Conservation (phyloP, 2,329 filamentous ascomycete genomes). For the Fusarium zealandicum region DNA sequence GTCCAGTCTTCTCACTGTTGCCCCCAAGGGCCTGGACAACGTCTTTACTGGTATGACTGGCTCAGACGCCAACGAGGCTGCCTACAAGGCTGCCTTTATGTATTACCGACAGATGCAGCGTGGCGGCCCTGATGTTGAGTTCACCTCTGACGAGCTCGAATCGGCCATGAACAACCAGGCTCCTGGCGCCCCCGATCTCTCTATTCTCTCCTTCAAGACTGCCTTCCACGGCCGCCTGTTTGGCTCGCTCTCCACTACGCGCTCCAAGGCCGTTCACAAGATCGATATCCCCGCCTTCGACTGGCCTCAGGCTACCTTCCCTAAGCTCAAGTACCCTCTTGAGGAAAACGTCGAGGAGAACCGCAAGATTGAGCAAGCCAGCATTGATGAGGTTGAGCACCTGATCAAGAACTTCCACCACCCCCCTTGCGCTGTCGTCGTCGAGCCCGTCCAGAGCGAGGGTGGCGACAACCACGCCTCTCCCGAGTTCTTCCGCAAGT, state of each 20-base stretch:
- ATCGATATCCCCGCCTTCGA: constrained; percentile 93
- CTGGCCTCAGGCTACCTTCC: constrained; percentile 92
- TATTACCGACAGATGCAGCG: constrained; percentile 83
- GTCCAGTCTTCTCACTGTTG: constrained; percentile 80
- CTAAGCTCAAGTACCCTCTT: constrained; percentile 83
- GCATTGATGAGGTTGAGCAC: constrained; percentile 82
- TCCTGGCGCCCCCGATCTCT: constrained; percentile 78
- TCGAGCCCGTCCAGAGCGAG: constrained; percentile 93
- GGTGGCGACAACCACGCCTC: constrained; percentile 95
- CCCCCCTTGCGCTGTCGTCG: constrained; percentile 80
- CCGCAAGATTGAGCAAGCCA: constrained; percentile 78
- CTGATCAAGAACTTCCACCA: constrained; percentile 81
- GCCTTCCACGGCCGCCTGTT: constrained; percentile 93
- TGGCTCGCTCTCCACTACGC: constrained; percentile 84
- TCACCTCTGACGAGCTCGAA: constrained; percentile 77
- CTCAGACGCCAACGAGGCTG: constrained; percentile 92
- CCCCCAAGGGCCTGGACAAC: constrained; percentile 83
- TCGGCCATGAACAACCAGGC: constrained; percentile 81
- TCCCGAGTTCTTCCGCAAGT: constrained; percentile 83
- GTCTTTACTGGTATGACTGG: constrained; percentile 91
- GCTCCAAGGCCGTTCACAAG: constrained; percentile 94
- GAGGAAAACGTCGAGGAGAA: constrained; percentile 83
- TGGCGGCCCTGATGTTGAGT: constrained; percentile 78
- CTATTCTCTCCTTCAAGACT: constrained; percentile 87
- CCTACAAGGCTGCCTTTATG: constrained; percentile 97